Base-by-base conservation (phyloP, 1,139 yeast species). In the Sugiyamaella japonica region DNA sequence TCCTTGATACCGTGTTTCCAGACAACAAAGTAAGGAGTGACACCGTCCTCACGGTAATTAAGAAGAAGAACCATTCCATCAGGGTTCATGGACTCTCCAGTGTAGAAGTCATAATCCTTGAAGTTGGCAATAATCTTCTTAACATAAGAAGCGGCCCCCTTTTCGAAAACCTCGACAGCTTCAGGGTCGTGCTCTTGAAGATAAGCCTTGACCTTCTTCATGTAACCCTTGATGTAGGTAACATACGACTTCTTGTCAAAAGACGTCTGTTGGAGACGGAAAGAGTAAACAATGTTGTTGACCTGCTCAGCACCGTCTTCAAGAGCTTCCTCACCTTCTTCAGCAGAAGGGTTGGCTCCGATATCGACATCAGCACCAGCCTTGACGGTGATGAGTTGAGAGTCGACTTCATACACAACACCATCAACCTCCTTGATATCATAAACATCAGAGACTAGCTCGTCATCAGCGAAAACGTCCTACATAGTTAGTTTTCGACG, bases 71-170 rank as follows among this genome's bases (percentile, higher is more conserved):
- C 79, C 99, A 93, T 93, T 70, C 87, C 97, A 77, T 93, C 98
- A 76, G 98, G 97, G 85, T 95, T 97, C 99, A 93, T 95, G 73
- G 96, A 87, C 82, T 93, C 98, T 82, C 99, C 99, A 67, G 97
- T 93, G 90, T 78, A 93, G 84, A 93, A 93, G 74, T 93, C 99
- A 95, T 95, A 93, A 84, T 93, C 99, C 75, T 85, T 86, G 93
- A 93, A 93, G 77, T 90, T 86, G 69, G 85, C 87, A 70, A 93
- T 76, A 67, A 93, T 86, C 84, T 93, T 95, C 88, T 95, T 93
- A 78, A 88, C 95, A 83, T 89, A 91, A 67, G 88, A 78, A 66
- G 85, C 82, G 68, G 99, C 99, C 75, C 97, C 97, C 83, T 91
- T 91, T 84, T 91, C 97, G 77, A 93, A 93, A 65, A 75, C 79